These are phyloP conservation scores for Coprinopsis strossmayeri DNA, from an alignment of 768 basidiomycete genomes.

Conservation along the genomic window DNA sequence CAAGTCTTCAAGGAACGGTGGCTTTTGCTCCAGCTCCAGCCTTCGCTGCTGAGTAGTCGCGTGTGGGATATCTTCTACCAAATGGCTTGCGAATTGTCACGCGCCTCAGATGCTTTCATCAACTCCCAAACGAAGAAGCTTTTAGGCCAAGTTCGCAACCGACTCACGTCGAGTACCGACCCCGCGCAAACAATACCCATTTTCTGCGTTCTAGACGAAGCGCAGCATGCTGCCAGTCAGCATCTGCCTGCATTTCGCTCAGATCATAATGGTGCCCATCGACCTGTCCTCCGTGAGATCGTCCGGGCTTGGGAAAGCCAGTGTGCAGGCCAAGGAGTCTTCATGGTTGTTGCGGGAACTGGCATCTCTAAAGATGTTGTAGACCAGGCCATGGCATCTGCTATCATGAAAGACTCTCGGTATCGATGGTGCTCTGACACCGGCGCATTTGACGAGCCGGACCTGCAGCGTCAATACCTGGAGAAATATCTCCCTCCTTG, in stretches of 20 bases:
- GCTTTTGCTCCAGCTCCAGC: slow-evolving; percentile 36
- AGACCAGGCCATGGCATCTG: slow-evolving; percentile 38
- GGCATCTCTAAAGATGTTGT: slow-evolving; percentile 40
- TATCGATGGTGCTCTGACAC: slow-evolving; percentile 42
- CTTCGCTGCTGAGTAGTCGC: slow-evolving; percentile 27
- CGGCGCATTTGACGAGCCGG: slow-evolving; percentile 31
- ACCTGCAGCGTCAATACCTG: slow-evolving; percentile 29
- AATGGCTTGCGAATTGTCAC: slow-evolving; percentile 27
- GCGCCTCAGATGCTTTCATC: slow-evolving; percentile 28
- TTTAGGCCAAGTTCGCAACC: slow-evolving; percentile 24
- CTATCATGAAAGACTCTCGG: slow-evolving; percentile 39
- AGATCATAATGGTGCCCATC: slow-evolving; percentile 24
- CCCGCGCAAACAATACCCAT: slow-evolving; percentile 23
- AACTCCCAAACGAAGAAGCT: slow-evolving; percentile 26
- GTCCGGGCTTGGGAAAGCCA: slow-evolving; percentile 35
- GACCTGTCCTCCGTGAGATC: slow-evolving; percentile 36
- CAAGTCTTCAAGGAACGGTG: slow-evolving; percentile 26
- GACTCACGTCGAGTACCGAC: slow-evolving; percentile 18
- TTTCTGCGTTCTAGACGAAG: slow-evolving; percentile 41
- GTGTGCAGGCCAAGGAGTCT: slow-evolving; percentile 31
- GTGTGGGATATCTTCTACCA: slow-evolving; percentile 37
- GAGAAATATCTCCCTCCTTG: slow-evolving; percentile 28
- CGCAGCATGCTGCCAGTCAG: slow-evolving; percentile 36
- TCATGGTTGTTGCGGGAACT: slow-evolving; percentile 39
- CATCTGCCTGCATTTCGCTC: slow-evolving; percentile 32